Conservation (phyloP, 768 basidiomycete species). For the Ephemerocybe angulata region DNA sequence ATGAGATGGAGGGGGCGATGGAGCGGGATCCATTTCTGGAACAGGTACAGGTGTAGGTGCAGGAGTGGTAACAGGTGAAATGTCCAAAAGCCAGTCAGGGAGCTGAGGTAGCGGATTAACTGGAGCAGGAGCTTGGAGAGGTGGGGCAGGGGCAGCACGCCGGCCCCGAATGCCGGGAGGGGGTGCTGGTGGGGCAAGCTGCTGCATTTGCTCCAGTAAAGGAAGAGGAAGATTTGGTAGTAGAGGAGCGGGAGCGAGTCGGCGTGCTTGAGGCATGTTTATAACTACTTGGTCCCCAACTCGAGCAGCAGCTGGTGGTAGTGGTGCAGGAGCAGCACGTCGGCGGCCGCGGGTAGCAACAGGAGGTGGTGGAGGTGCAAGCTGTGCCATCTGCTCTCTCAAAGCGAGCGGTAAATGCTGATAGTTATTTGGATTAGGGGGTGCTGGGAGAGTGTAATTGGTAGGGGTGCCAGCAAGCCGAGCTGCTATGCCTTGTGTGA, state of each 20-base stretch:
- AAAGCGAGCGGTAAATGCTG: background rate
- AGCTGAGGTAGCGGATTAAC: no score
- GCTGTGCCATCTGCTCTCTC: background rate
- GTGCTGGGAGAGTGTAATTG: background rate
- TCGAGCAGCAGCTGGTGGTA: background rate
- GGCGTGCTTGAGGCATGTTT: no score
- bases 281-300: no score
- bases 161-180: background rate
- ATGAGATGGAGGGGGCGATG: no score
- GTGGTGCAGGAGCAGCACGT: background rate
- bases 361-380: background rate
- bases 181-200: background rate
- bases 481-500: background rate
- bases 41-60: background rate
- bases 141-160: background rate
- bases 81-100: background rate
- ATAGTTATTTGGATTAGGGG: background rate
- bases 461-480: background rate
- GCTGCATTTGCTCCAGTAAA: background rate
- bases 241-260: background rate
- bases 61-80: background rate
- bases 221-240: background rate
- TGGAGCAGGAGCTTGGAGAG: background rate
- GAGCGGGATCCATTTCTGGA: background rate
- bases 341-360: background rate